Conservation (phyloP, 139 green algal genomes). For the Zygnema circumcarinatum region DNA sequence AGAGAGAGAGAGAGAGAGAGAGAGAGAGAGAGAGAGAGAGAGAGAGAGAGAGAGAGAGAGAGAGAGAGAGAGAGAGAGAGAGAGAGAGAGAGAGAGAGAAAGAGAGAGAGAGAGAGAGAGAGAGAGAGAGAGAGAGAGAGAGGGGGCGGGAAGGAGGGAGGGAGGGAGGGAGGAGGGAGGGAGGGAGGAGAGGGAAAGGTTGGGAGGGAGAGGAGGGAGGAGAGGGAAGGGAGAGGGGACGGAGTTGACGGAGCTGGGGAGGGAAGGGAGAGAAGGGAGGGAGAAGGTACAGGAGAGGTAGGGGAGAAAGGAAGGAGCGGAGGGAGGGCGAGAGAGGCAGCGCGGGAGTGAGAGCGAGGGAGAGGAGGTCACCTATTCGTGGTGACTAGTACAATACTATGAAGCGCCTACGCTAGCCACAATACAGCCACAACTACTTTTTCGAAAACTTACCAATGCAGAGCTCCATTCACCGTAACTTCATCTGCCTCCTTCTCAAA, state of each 20-base stretch:
- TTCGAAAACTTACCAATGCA: constrained; percentile 89
- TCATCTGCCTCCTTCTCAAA: constrained; percentile 69
- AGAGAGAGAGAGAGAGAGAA: no score
- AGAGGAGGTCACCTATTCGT: no score
- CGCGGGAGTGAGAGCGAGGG: neutral
- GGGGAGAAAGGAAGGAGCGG: neutral
- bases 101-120: neutral
- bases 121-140: constrained; percentile 2
- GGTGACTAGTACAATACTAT: no score
- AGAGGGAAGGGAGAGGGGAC: neutral
- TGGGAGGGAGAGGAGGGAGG: neutral
- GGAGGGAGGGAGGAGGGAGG: neutral
- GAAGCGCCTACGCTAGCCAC: no score
- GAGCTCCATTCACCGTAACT: constrained; percentile 76
- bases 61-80: no score
- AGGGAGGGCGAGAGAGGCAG: neutral
- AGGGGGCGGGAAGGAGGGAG: neutral
- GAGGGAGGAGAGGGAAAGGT: neutral
- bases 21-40: no score
- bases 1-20: no score
- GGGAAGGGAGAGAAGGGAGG: neutral
- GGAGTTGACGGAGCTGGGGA: neutral
- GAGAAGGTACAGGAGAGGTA: neutral
- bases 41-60: no score
- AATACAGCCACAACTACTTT: no score